Base-by-base conservation (phyloP, 306 rosid genomes). In the Medicago arabica region DNA sequence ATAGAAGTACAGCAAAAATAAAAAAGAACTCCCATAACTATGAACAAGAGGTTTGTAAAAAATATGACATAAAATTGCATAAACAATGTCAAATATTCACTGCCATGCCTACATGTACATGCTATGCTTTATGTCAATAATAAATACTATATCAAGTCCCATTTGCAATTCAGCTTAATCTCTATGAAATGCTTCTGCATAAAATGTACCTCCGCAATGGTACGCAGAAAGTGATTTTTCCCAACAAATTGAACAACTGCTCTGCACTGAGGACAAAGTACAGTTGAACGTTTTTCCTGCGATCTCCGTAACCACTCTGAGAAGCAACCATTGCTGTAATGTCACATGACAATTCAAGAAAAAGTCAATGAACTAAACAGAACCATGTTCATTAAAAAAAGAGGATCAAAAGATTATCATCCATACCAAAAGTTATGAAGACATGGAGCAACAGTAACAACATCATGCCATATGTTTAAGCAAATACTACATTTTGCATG, bases 201-300 rank as follows among this genome's bases (percentile, higher is more conserved):
- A 58, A 11, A 58, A 58, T 58, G 18, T 69, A 86, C 96, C 89
- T 89, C 91, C 0, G 87, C 87, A 69, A 92, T 89, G 81, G 78
- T 80, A 23, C 83, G 87, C 81, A 95, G 85, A 84, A 90, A 92
- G 85, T 90, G 97, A 67, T 95, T 95, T 87, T 86, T 92, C 67
- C 98, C 97, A 80, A 85, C 96, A 79, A 88, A 92, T 41, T 90
- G 97, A 44, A 91, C 93, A 67, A 88, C 91, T 50, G 87, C 96
- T 83, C 98, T 86, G 77, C 98, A 94, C 31, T 91, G 98, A 61
- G 98, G 98, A 86, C 98, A 94, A 67, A 94, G 90, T 64, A 94
- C 91, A 21, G 84, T 51, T 18, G 93, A 77, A 59, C 47, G 91
- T 72, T 83, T 91, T 84, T 87, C 88, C 51, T 88, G 87, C 10